Percentiles rank a stretch among this genome's conserved stretches.
phyloP scores from a whole-genome alignment of 2,329 filamentous ascomycete species.

The Cladosporium austrohemisphaericum region DNA sequence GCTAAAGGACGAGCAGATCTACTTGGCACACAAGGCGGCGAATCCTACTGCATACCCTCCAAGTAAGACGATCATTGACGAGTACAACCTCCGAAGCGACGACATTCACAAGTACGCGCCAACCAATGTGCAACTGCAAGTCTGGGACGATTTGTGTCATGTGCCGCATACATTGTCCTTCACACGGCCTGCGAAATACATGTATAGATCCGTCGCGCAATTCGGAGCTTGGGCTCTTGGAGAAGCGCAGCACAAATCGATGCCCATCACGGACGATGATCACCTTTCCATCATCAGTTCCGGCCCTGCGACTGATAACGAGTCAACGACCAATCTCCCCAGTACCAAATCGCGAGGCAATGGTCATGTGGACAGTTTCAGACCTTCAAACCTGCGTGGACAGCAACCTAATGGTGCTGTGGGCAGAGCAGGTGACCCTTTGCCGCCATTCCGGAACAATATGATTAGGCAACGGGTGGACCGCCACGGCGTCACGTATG shows the following conservation, averaged over 20 bases:
- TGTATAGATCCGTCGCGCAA: slow-evolving; percentile 89
- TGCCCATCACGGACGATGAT: slow-evolving; percentile 79
- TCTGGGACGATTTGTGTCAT: slow-evolving; percentile 95
- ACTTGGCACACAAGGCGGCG: slow-evolving; percentile 89
- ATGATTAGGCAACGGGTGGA: slow-evolving; percentile 92
- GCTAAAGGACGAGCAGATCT: slow-evolving; percentile 90
- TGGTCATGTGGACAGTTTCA: slow-evolving; percentile 12
- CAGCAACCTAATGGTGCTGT: slow-evolving; percentile 46
- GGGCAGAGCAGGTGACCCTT: slow-evolving; percentile 79
- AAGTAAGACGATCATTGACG: slow-evolving; percentile 58
- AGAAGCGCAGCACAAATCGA: slow-evolving; percentile 71
- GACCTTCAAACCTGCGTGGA: slow-evolving; percentile 20
- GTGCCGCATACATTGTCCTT: slow-evolving; percentile 91
- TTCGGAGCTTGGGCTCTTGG: slow-evolving; percentile 91
- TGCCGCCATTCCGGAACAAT: slow-evolving; percentile 74
- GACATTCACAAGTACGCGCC: slow-evolving; percentile 66
- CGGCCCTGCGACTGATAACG: slow-evolving; percentile 31
- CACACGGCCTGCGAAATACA: slow-evolving; percentile 90
- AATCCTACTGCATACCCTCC: slow-evolving; percentile 75
- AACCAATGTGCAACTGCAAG: slow-evolving; percentile 88
- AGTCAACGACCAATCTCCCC: slow-evolving; percentile 16
- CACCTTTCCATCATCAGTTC: slow-evolving; percentile 72
- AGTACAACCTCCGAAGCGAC: slow-evolving; percentile 54
- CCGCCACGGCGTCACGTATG: slow-evolving; percentile 68
- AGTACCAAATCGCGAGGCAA: slow-evolving; percentile 17